Evolutionary conservation across 2,329 filamentous ascomycete genomes (phyloP), one percentile per base, ranked within the genome.

Genomic region (Paraconiothyrium brasiliense): DNA sequence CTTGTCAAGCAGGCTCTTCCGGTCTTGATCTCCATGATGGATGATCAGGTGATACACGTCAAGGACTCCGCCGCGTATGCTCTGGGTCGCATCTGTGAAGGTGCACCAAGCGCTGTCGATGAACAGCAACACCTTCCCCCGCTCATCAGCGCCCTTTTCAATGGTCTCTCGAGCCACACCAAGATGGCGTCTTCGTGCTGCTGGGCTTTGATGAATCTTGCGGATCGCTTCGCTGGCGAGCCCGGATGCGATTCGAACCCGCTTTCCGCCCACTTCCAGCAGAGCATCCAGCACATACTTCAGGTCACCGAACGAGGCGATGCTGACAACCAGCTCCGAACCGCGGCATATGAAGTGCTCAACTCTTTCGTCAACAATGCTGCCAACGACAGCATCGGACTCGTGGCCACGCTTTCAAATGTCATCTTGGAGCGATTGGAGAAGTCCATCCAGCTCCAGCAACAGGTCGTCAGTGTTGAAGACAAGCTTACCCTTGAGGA

Each of bases 171-270:
- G 62, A 94, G 92, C 82, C 95, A 91, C 78, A 91, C 93, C 62
- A 97, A 97, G 87, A 99, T 99, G 90, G 95, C 94, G 35, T 90
- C 93, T 58, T 99, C 95, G 34, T 98, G 95, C 88, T 99, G 95
- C 84, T 97, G 96, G 95, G 94, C 95, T 35, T 83, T 99, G 69
- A 98, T 99, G 92, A 99, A 98, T 82, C 84, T 99, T 76, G 94
- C 95, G 11, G 95, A 99, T 77, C 91, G 94, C 64, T 99, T 98
- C 77, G 92, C 93, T 34, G 93, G 93, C 60, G 94, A 97, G 58
- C 86, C 90, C 59, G 92, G 92, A 54, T 90, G 90, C 63, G 84
- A 90, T 71, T 85, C 85, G 52, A 99, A 98, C 82, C 87, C 93
- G 47, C 85, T 99, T 54, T 97, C 94, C 2, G 89, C 90, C 65